Base-by-base conservation (phyloP, 371 early-diverging fungal species). In the Funneliformis caledonium region DNA sequence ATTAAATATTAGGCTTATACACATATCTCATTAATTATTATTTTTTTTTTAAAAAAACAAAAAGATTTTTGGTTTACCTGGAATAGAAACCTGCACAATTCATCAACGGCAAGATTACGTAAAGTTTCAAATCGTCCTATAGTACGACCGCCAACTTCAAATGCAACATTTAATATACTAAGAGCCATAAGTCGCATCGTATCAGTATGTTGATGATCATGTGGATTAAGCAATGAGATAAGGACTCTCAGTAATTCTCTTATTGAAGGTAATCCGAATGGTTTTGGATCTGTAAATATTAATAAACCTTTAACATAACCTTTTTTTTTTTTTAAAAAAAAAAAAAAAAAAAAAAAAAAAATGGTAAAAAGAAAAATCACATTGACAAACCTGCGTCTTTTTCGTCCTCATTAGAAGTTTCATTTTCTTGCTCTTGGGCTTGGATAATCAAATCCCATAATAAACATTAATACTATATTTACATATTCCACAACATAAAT, bases 151-250 rank as follows among this genome's bases (percentile, higher is more conserved):
- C 94, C 95, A 5, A 92, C 92, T 86, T 96, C 96, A 78, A 97
- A 88, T 1, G 94, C 96, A 0, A 92, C 91, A 78, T 93, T 91
- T 70, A 94, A 85, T 37, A 94, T 91, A 79, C 91, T 88, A 22
- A 98, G 88, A 4, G 97, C 95, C 87, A 97, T 91, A 64, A 95
- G 83, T 11, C 98, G 91, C 92, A 97, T 94, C 0, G 97, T 93
- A 82, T 98, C 97, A 0, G 97, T 97, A 83, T 97, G 96, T 69
- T 94, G 93, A 79, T 93, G 89, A 82, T 97, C 96, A 48, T 93
- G 92, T 10, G 98, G 97, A 83, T 98, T 96, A 48, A 96, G 87
- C 19, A 98, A 86, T 4, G 96, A 94, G 33, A 96, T 94, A 10
- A 98, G 87, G 0, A 97, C 97, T 5, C 98, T 92, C 9, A 97